phyloP scores from a whole-genome alignment of 176 grass and related monocot genomes.

The Microstegium vimineum region DNA sequence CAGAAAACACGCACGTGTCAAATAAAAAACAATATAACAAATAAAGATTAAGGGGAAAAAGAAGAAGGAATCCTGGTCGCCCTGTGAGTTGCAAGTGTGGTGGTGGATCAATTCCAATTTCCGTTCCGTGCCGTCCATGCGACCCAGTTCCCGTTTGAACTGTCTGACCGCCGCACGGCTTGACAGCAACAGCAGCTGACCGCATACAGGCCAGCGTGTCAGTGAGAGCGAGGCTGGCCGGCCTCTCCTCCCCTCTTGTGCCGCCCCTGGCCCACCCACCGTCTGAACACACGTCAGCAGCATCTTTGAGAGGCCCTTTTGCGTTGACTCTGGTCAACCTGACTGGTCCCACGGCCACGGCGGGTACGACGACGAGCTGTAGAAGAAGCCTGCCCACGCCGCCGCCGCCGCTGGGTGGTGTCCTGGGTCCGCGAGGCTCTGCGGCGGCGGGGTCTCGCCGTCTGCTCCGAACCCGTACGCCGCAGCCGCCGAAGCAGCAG shows the following conservation, averaged over 20 bases:
- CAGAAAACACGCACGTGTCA: background rate
- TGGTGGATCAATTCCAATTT: background rate
- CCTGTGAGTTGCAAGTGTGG: background rate
- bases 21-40: background rate
- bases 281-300: background rate
- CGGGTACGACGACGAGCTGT: conserved; percentile 2
- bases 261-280: background rate
- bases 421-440: background rate
- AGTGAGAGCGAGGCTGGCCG: background rate
- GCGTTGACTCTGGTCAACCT: background rate
- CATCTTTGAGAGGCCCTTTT: no score
- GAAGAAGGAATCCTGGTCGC: background rate
- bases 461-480: no score
- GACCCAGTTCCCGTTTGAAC: background rate
- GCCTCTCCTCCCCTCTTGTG: background rate
- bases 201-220: background rate
- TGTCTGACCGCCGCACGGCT: background rate
- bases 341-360: conserved; percentile 19
- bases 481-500: no score
- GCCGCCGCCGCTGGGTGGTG: background rate
- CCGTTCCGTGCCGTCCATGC: background rate
- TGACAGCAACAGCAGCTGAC: background rate
- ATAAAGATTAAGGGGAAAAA: background rate
- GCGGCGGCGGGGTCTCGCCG: background rate
- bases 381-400: conserved; percentile 19